Evolutionary conservation across 2,329 filamentous ascomycete genomes (phyloP).

Genomic region (Onygena corvina): DNA sequence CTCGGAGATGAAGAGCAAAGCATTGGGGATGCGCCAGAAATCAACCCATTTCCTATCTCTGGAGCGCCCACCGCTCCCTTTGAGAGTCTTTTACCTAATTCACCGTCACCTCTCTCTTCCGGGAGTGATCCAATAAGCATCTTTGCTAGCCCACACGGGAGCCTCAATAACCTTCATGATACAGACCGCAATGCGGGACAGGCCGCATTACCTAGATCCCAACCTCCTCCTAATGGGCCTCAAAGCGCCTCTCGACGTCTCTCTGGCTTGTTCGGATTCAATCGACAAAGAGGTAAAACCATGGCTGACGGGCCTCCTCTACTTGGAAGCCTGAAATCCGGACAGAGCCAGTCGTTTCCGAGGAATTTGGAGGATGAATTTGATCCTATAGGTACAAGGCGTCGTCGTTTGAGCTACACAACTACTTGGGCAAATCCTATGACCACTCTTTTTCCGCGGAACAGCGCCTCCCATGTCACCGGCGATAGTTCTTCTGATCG

Average conservation of each 20-base stretch:
- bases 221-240: slow-evolving; percentile 26
- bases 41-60: slow-evolving; percentile 13
- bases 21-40: slow-evolving; percentile 1
- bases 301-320: slow-evolving; percentile 46
- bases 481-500: slow-evolving; percentile 31
- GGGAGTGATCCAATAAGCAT: slow-evolving; percentile 33
- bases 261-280: slow-evolving; percentile 45
- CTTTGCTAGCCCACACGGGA: slow-evolving; percentile 38
- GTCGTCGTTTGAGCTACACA: slow-evolving; percentile 46
- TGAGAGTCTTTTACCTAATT: slow-evolving; percentile 27
- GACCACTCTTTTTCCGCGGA: slow-evolving; percentile 35
- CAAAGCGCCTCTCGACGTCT: slow-evolving; percentile 43
- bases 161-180: slow-evolving; percentile 28
- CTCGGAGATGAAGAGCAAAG: slow-evolving; percentile 43
- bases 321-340: slow-evolving; percentile 46
- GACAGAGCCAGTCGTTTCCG: slow-evolving; percentile 54
- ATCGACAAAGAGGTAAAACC: slow-evolving; percentile 51
- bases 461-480: slow-evolving; percentile 33
- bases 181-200: slow-evolving; percentile 22
- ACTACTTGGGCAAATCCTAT: slow-evolving; percentile 43
- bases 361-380: slow-evolving; percentile 41
- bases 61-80: slow-evolving; percentile 19
- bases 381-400: slow-evolving; percentile 39
- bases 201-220: slow-evolving; percentile 4
- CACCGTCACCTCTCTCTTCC: slow-evolving; percentile 36